Conservation (phyloP, 495 filamentous ascomycete species). For the Talaromyces adpressus region DNA sequence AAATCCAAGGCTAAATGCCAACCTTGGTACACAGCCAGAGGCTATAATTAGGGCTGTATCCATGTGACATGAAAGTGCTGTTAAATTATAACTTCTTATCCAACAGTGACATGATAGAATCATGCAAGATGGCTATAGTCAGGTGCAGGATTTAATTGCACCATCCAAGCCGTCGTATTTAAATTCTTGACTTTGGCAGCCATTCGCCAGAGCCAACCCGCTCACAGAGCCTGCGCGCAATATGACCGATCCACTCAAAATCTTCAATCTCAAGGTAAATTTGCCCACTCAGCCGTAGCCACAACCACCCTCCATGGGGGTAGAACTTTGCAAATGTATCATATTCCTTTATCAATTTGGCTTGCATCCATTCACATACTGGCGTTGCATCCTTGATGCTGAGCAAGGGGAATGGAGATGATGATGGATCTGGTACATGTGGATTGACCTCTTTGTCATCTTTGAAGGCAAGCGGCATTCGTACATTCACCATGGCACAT, state of each 20-base stretch:
- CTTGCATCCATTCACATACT: conserved; percentile 51
- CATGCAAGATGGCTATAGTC: neutral
- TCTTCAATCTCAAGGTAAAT: conserved; percentile 70
- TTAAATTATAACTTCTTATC: neutral
- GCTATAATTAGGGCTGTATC: neutral
- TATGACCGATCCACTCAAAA: conserved; percentile 62
- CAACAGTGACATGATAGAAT: neutral
- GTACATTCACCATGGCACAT: conserved; percentile 61
- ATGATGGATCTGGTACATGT: conserved; percentile 18
- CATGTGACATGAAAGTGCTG: neutral
- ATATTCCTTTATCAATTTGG: conserved; percentile 48
- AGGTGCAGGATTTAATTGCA: neutral
- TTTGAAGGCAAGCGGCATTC: conserved; percentile 54
- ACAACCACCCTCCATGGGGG: conserved; percentile 51
- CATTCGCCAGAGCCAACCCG: conserved; percentile 50
- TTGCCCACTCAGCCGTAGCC: conserved; percentile 71
- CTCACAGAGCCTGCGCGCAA: conserved; percentile 55
- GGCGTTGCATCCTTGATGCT: conserved; percentile 21
- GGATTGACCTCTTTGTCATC: conserved; percentile 12
- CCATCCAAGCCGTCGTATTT: neutral
- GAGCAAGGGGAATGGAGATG: conserved; percentile 14
- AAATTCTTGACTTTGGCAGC: conserved; percentile 2
- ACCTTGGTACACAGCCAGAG: no score
- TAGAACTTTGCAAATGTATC: conserved; percentile 64
- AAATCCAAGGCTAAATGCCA: neutral